Percentiles rank a stretch among this genome's conserved stretches.
phyloP scores from a whole-genome alignment of 2,329 filamentous ascomycete species.

The Trichoderma sp. region DNA sequence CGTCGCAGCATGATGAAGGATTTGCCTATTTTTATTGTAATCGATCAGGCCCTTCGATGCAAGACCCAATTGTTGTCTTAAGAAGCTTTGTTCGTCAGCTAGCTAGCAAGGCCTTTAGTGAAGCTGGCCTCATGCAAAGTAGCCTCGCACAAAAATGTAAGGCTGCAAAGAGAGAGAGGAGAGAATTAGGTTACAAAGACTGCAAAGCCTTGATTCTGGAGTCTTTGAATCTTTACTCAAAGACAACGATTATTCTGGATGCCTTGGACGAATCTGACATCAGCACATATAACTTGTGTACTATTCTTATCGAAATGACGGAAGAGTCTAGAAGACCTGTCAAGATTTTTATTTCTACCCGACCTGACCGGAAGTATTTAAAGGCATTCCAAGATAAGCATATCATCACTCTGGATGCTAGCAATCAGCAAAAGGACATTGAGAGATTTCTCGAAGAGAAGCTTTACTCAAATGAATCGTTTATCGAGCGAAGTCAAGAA shows the following conservation, averaged over 20 bases:
- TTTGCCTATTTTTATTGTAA: constrained; percentile 28
- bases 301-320: constrained; percentile 14
- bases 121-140: neutral
- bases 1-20: constrained; percentile 1
- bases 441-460: constrained; percentile 20
- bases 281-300: constrained; percentile 13
- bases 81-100: constrained; percentile 26
- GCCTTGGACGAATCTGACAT: constrained; percentile 26
- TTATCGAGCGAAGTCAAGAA: neutral
- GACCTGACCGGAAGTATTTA: constrained; percentile 21
- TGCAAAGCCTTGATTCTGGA: constrained; percentile 21
- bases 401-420: constrained; percentile 21
- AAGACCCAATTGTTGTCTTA: constrained; percentile 20
- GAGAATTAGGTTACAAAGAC: constrained; percentile 3
- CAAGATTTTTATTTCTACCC: constrained; percentile 26
- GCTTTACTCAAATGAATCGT: neutral
- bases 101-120: neutral
- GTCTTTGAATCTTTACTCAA: constrained; percentile 5
- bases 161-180: neutral
- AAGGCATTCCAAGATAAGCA: neutral
- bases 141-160: neutral
- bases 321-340: constrained; percentile 12
- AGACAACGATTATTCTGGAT: constrained; percentile 22
- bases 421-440: constrained; percentile 24
- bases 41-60: constrained; percentile 16